These are phyloP conservation scores for Obba rivulosa DNA, from an alignment of 768 basidiomycete genomes.

Conservation along the genomic window DNA sequence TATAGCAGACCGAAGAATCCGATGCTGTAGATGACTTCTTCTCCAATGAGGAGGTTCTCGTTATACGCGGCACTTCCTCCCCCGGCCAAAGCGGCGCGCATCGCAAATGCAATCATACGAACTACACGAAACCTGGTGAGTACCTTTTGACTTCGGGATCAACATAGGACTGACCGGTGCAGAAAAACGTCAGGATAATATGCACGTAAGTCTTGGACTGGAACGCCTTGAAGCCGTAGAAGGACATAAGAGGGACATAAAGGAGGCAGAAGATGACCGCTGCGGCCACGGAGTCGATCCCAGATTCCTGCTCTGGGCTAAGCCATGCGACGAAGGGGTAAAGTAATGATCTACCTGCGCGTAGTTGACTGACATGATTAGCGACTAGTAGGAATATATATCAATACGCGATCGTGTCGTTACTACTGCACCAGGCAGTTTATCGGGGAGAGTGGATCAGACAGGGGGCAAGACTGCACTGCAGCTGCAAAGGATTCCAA, in stretches of 20 bases:
- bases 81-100: conserved; percentile 24
- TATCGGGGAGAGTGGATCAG: too few species aligned
- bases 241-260: conserved; percentile 20
- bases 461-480: too few species aligned
- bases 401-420: too few species aligned
- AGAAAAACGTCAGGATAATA: conserved; percentile 16
- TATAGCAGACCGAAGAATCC: conserved; percentile 31
- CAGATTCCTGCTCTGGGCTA: not conserved
- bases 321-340: not conserved
- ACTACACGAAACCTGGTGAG: conserved; percentile 13
- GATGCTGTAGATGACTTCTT: conserved; percentile 24
- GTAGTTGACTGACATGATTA: not conserved
- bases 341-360: not conserved
- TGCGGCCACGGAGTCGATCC: not conserved
- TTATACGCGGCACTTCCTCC: conserved; percentile 21
- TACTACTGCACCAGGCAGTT: too few species aligned
- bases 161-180: conserved; percentile 1
- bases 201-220: conserved; percentile 20
- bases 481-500: too few species aligned
- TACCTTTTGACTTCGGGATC: not conserved
- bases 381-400: too few species aligned
- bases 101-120: conserved; percentile 24
- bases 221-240: conserved; percentile 19
- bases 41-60: conserved; percentile 22
- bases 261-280: conserved; percentile 21